A percentile compares a stretch with the other conserved stretches of the same genome.
phyloP scores from a whole-genome alignment of 257 asterid genomes.

The Ilex asprella region DNA sequence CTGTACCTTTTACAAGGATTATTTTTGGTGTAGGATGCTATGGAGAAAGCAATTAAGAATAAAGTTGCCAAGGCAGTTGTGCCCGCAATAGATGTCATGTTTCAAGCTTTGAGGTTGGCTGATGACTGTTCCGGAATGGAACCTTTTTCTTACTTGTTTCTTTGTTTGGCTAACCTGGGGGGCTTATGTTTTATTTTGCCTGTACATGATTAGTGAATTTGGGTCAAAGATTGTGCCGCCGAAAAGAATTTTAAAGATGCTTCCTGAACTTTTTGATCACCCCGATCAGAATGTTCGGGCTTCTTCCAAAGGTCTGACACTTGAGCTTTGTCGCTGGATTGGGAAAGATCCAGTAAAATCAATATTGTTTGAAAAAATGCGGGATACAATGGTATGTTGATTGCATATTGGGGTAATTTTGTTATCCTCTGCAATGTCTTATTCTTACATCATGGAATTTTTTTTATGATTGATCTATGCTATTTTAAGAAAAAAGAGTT shows the following conservation, averaged over 20 bases:
- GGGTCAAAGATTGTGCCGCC: constrained; percentile 94
- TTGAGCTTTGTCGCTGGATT: constrained; percentile 99
- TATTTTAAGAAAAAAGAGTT: constrained; percentile 82
- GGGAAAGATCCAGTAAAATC: constrained; percentile 98
- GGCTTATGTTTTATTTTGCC: constrained; percentile 18
- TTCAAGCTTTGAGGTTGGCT: constrained; percentile 89
- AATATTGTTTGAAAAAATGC: constrained; percentile 93
- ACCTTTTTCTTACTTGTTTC: background rate
- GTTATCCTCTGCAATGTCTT: background rate
- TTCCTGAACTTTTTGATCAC: constrained; percentile 98
- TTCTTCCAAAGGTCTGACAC: constrained; percentile 89
- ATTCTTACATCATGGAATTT: background rate
- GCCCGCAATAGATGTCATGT: constrained; percentile 99
- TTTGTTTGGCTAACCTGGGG: constrained; percentile 13
- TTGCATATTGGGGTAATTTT: constrained; percentile 6
- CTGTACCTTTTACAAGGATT: background rate
- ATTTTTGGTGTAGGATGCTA: constrained; percentile 70
- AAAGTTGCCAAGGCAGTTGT: constrained; percentile 98
- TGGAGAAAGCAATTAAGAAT: constrained; percentile 97
- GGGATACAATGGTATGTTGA: constrained; percentile 88
- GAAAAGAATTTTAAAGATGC: constrained; percentile 97
- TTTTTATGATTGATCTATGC: constrained; percentile 15
- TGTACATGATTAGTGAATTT: constrained; percentile 71
- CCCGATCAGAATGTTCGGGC: constrained; percentile 99
- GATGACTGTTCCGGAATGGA: constrained; percentile 8